A percentile compares a stretch with the other conserved stretches of the same genome.
These are phyloP conservation scores for Alopecurus myosuroides DNA, from an alignment of 176 grass and related monocot genomes.

Conservation along the genomic window DNA sequence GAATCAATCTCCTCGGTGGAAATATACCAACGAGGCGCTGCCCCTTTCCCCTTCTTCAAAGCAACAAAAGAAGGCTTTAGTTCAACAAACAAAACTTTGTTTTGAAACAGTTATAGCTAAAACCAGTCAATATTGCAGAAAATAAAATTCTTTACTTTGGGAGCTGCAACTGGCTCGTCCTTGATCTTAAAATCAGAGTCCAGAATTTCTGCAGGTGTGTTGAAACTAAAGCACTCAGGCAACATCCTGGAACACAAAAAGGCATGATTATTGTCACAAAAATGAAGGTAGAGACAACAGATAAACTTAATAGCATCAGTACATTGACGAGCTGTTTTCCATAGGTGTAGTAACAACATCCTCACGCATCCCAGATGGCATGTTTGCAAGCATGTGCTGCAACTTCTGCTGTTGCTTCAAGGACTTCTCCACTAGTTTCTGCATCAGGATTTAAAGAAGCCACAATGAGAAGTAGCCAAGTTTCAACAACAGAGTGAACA, in stretches of 20 bases:
- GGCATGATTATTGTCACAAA: slow-evolving; percentile 14
- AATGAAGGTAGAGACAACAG: slow-evolving; percentile 18
- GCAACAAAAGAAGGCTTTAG: slow-evolving; percentile 30
- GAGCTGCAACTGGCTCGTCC: slow-evolving; percentile 69
- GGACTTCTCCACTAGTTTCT: slow-evolving; percentile 68
- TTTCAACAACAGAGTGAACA: not conserved
- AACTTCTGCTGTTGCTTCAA: slow-evolving; percentile 69
- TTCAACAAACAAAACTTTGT: not conserved
- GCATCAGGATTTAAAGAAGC: slow-evolving; percentile 1
- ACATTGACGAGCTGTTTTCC: slow-evolving; percentile 43
- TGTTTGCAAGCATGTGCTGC: slow-evolving; percentile 72
- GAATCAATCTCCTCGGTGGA: slow-evolving; percentile 76
- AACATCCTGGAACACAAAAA: slow-evolving; percentile 32
- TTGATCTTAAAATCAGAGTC: slow-evolving; percentile 40
- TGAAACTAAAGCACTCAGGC: slow-evolving; percentile 36
- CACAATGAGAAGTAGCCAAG: slow-evolving; percentile 10
- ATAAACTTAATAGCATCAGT: not conserved
- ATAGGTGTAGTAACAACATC: slow-evolving; percentile 11
- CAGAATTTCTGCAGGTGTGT: slow-evolving; percentile 29
- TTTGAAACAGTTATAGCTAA: not conserved
- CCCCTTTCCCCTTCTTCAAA: slow-evolving; percentile 65
- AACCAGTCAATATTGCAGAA: slow-evolving; percentile 9
- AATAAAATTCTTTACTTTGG: slow-evolving; percentile 54
- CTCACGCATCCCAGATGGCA: slow-evolving; percentile 59
- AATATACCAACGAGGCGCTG: slow-evolving; percentile 82